phyloP scores from a whole-genome alignment of 176 grass and related monocot genomes.

The barley (Hordeum vulgare) region DNA sequence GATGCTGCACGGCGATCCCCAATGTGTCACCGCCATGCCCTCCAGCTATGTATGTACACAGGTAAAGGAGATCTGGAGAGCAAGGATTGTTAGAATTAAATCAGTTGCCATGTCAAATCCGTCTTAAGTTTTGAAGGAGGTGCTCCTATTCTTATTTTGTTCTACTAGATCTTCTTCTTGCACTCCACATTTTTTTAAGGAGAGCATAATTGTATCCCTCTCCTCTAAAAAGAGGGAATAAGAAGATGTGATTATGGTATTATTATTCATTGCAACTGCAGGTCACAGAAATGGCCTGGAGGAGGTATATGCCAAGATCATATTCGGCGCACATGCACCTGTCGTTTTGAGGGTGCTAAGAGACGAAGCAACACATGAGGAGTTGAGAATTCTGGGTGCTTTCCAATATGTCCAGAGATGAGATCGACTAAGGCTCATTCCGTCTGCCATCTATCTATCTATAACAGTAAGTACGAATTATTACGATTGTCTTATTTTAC shows the following conservation, averaged over 20 bases:
- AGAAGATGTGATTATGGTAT: too few relatives aligned
- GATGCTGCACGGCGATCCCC: too few relatives aligned
- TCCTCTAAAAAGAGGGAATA: too few relatives aligned
- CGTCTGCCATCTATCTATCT: too few relatives aligned
- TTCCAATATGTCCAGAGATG: constrained; percentile 74
- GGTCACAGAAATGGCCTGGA: constrained; percentile 50
- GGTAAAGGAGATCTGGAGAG: constrained; percentile 56
- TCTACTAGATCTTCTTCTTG: neutral
- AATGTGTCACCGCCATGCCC: too few relatives aligned
- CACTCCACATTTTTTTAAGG: too few relatives aligned
- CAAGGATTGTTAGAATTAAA: constrained; percentile 59
- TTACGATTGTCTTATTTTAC: too few relatives aligned
- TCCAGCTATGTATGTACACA: neutral
- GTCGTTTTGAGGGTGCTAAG: constrained; percentile 68
- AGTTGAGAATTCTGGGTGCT: constrained; percentile 60
- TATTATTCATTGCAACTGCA: neutral
- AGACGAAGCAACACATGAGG: constrained; percentile 52
- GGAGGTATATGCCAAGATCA: constrained; percentile 45
- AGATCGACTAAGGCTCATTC: too few relatives aligned
- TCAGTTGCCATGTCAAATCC: constrained; percentile 44
- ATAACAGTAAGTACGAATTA: too few relatives aligned
- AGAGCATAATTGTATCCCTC: too few relatives aligned
- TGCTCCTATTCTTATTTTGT: neutral
- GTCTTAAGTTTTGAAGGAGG: constrained; percentile 43
- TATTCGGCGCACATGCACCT: constrained; percentile 54